Base-by-base conservation (phyloP, 169 alveolate genomes). In the Cryptosporidium viatorum region DNA sequence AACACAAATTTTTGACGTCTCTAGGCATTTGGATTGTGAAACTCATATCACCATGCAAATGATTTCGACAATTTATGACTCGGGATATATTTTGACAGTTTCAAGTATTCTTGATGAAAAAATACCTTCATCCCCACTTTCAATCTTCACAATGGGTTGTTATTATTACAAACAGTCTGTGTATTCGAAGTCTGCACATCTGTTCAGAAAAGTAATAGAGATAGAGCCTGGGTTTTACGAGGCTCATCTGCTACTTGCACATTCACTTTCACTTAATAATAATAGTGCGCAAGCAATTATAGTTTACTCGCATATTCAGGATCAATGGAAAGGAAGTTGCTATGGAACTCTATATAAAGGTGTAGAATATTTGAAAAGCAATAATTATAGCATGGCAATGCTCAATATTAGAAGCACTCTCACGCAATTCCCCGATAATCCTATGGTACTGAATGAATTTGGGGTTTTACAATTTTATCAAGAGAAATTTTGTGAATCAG, bases 191-290 rank as follows among this genome's bases (percentile, higher is more conserved):
- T 59, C 89, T 5, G 75, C 75, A 5, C 89, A 80, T 35, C 55
- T 80, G 9, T 80, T 62, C 45, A 58, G 89, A 80, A 80, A 43
- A 80, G 75, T 65, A 29, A 45, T 80, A 9, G 89, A 80, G 31
- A 60, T 62, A 21, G 89, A 80, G 35, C 89, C 89, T 50, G 69
- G 74, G 33, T 80, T 80, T 80, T 80, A 62, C 68, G 89, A 80
- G 43, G 74, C 89, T 41, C 75, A 80, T 48, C 51, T 80, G 29
- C 37, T 65, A 43, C 75, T 80, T 43, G 89, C 80, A 21, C 89
- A 80, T 29, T 80, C 89, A 18, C 50, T 80, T 48, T 59, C 89
- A 37, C 31, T 80, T 8, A 65, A 80, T 23, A 80, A 80, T 45
- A 80, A 80, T 80, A 45, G 70, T 43, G 12, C 65, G 55, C 80